Percentiles rank a stretch among this genome's conserved stretches.
phyloP scores from a whole-genome alignment of 108 stramenopile genomes.

The Fistulifera pelliculosa region DNA sequence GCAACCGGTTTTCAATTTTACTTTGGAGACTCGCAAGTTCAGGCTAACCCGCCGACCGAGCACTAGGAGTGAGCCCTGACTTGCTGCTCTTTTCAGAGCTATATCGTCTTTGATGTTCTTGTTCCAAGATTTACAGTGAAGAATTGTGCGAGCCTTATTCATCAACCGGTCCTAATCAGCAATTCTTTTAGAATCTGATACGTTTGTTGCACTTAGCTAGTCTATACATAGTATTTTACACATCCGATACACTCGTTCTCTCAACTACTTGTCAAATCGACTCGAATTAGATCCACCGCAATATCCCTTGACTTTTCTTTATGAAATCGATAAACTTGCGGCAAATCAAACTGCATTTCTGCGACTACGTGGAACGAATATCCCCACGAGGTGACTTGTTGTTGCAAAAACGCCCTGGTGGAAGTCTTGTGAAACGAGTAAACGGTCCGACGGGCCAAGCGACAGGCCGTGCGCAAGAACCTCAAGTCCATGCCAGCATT shows the following conservation, averaged over 20 bases:
- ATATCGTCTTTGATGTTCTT: no score
- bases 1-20: no score
- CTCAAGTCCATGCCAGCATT: conserved; percentile 84
- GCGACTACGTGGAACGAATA: conserved; percentile 72
- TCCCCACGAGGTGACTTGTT: conserved; percentile 59
- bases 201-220: no score
- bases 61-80: no score
- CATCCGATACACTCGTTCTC: not conserved
- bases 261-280: conserved; percentile 3
- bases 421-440: conserved; percentile 92
- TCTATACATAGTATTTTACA: not conserved
- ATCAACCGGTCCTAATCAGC: no score
- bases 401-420: conserved; percentile 73
- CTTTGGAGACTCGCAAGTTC: no score
- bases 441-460: conserved; percentile 68
- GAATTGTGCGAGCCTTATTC: no score
- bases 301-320: conserved; percentile 79
- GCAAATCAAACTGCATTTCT: conserved; percentile 91
- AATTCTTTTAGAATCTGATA: no score
- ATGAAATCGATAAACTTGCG: conserved; percentile 89
- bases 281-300: conserved; percentile 86
- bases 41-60: no score
- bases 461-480: conserved; percentile 56
- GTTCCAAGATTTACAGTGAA: no score
- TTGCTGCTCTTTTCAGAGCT: no score